A percentile compares a stretch with the other conserved stretches of the same genome.
These are phyloP conservation scores for Anethum foeniculum DNA, from an alignment of 140 eudicot species.

Conservation along the genomic window DNA sequence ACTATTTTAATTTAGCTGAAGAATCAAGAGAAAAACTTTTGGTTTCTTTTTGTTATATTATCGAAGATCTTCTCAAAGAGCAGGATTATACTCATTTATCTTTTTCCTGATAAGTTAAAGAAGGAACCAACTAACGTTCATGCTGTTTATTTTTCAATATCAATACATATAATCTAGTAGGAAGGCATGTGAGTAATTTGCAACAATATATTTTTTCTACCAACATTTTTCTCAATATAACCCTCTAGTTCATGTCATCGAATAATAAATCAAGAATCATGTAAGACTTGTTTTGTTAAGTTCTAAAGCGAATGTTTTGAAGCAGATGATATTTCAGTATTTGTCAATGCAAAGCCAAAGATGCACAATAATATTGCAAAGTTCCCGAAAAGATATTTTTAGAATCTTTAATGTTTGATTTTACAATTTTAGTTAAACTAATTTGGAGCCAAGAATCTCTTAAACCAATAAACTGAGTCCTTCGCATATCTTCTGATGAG, in stretches of 20 bases:
- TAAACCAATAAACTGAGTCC: constrained; percentile 80
- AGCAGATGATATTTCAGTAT: no score
- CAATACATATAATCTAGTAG: no score
- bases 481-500: constrained; percentile 77
- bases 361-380: neutral
- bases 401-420: neutral
- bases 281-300: neutral
- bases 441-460: constrained; percentile 49
- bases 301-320: neutral
- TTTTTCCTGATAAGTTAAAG: no score
- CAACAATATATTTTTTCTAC: no score
- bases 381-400: no score
- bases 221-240: neutral
- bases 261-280: neutral
- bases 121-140: no score
- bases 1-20: no score
- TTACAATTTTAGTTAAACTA: neutral
- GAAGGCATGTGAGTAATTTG: no score
- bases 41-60: no score
- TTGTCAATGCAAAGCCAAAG: neutral
- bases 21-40: no score
- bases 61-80: neutral
- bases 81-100: neutral
- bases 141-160: no score
- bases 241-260: neutral